Percentiles rank a stretch among this genome's conserved stretches.
These are phyloP conservation scores for Echium plantagineum DNA, from an alignment of 257 asterid species.

Conservation along the genomic window DNA sequence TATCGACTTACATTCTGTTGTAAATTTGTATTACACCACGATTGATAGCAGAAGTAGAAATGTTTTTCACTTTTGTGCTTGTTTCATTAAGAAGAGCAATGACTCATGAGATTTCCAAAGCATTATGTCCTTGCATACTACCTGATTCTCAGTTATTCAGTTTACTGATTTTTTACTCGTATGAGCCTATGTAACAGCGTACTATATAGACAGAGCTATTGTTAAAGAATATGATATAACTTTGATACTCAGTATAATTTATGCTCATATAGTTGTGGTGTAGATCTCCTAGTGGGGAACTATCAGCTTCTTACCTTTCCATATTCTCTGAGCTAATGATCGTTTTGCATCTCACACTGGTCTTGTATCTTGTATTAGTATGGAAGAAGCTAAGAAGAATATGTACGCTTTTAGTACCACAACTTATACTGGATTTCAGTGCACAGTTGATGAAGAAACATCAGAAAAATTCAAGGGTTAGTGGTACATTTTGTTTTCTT, in stretches of 20 bases:
- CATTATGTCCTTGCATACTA: too few relatives aligned
- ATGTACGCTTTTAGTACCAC: constrained; percentile 99
- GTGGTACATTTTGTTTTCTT: neutral
- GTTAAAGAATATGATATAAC: too few relatives aligned
- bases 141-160: neutral
- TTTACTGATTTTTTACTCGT: neutral
- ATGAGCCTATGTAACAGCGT: too few relatives aligned
- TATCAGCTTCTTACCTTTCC: neutral
- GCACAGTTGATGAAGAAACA: constrained; percentile 96
- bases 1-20: too few relatives aligned
- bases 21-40: too few relatives aligned
- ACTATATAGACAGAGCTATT: too few relatives aligned
- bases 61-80: too few relatives aligned
- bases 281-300: neutral
- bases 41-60: too few relatives aligned
- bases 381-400: constrained; percentile 98
- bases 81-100: too few relatives aligned
- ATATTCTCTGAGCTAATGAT: neutral
- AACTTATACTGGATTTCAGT: constrained; percentile 92
- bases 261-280: neutral
- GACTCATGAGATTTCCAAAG: too few relatives aligned
- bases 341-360: neutral
- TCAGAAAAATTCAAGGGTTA: constrained; percentile 94
- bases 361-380: constrained; percentile 31
- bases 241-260: too few relatives aligned